Evolutionary conservation across 306 rosid genomes (phyloP).

Genomic region (Cicer judaicum): DNA sequence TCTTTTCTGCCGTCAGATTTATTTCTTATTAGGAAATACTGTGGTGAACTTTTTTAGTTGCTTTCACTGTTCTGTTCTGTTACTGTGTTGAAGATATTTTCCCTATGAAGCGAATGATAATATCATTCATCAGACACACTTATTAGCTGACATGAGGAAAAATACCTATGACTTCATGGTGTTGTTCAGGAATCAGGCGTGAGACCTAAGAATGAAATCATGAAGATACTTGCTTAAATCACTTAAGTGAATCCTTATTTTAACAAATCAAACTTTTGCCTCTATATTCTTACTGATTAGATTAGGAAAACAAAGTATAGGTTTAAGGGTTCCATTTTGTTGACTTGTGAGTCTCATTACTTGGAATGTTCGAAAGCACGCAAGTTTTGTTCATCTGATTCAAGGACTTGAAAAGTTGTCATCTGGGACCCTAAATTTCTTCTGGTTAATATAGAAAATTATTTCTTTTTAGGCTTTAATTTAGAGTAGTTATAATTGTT

Average conservation of each 20-base stretch:
- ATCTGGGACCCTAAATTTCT: neutral
- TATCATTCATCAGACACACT: slow-evolving; percentile 2
- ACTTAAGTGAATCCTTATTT: neutral
- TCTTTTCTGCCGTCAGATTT: slow-evolving; percentile 23
- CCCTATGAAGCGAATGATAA: slow-evolving; percentile 24
- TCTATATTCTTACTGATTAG: slow-evolving; percentile 16
- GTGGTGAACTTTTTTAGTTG: slow-evolving; percentile 11
- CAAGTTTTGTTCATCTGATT: slow-evolving; percentile 28
- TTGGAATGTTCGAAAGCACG: neutral
- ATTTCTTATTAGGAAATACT: slow-evolving; percentile 32
- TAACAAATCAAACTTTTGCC: slow-evolving; percentile 1
- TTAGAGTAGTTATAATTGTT: neutral
- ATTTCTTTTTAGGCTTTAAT: neutral
- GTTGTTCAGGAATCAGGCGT: slow-evolving; percentile 1
- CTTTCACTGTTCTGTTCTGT: slow-evolving; percentile 15
- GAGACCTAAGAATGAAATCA: slow-evolving; percentile 33
- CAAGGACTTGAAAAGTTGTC: slow-evolving; percentile 31
- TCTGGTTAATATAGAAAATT: neutral
- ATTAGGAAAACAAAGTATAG: slow-evolving; percentile 13
- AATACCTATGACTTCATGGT: slow-evolving; percentile 26
- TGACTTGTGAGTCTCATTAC: slow-evolving; percentile 16
- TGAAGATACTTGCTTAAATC: slow-evolving; percentile 26
- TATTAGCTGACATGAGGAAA: slow-evolving; percentile 26
- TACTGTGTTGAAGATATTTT: slow-evolving; percentile 28
- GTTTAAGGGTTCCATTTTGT: slow-evolving; percentile 21